Conservation (phyloP, 2,329 filamentous ascomycete genomes). For the Alternaria brassicicola region DNA sequence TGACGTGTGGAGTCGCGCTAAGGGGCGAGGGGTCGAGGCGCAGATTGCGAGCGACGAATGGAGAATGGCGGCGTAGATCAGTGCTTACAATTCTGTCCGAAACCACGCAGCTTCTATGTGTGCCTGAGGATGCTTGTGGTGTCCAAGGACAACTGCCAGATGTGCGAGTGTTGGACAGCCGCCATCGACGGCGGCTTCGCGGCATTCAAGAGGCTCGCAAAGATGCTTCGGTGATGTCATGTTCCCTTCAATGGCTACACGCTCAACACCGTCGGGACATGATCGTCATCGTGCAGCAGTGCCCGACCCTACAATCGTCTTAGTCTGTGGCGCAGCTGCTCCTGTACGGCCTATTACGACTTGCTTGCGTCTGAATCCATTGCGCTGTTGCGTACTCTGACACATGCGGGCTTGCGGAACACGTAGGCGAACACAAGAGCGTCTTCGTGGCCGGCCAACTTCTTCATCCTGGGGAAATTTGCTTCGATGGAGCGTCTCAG, state of each 20-base stretch:
- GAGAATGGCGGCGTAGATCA: conserved; percentile 18
- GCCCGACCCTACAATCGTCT: conserved; percentile 8
- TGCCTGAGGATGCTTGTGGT: neutral
- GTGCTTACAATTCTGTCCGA: conserved; percentile 1
- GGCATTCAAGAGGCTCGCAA: conserved; percentile 2
- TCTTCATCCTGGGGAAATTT: neutral
- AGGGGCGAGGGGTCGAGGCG: conserved; percentile 19
- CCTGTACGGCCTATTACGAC: conserved; percentile 7
- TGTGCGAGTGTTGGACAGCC: neutral
- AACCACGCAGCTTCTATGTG: neutral
- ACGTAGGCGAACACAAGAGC: neutral
- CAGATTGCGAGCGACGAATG: conserved; percentile 22
- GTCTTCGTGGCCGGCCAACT: neutral
- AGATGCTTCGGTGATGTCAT: conserved; percentile 22
- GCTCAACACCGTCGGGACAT: conserved; percentile 9
- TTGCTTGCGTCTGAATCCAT: neutral
- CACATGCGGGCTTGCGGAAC: conserved; percentile 2
- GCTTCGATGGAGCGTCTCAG: neutral
- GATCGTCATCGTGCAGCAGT: conserved; percentile 25
- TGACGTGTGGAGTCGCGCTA: conserved; percentile 27
- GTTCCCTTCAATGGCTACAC: conserved; percentile 5
- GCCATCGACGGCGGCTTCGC: conserved; percentile 16
- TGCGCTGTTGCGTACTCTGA: neutral
- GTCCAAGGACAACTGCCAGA: neutral
- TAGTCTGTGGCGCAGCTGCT: conserved; percentile 16